These are phyloP conservation scores for Neoboletus subvelutipes DNA, from an alignment of 768 basidiomycete genomes.

Conservation along the genomic window DNA sequence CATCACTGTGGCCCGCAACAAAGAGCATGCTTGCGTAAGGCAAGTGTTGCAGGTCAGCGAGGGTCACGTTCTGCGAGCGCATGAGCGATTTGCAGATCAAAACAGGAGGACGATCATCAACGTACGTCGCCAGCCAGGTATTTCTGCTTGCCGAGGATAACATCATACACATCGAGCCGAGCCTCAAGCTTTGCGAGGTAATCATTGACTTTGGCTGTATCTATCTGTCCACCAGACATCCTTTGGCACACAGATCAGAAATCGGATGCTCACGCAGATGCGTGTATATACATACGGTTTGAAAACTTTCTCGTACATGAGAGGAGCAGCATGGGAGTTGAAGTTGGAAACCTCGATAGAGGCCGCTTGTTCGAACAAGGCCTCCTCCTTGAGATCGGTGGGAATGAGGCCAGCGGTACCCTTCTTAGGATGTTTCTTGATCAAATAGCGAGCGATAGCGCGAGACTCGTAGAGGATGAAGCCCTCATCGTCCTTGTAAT, in stretches of 20 bases:
- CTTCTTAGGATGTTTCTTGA: slow-evolving; percentile 49
- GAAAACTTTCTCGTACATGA: slow-evolving; percentile 51
- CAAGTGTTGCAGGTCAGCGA: slow-evolving; percentile 60
- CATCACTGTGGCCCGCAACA: slow-evolving; percentile 25
- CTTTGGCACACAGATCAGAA: slow-evolving; percentile 8
- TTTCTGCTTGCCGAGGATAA: slow-evolving; percentile 50
- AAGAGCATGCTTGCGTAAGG: slow-evolving; percentile 40
- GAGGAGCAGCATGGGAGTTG: slow-evolving; percentile 37
- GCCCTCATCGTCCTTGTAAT: slow-evolving; percentile 54
- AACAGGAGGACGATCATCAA: neutral
- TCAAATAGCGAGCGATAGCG: slow-evolving; percentile 61
- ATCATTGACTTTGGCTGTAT: slow-evolving; percentile 22
- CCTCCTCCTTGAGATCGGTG: slow-evolving; percentile 33
- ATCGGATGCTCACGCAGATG: neutral
- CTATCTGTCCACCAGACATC: slow-evolving; percentile 19
- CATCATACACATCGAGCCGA: slow-evolving; percentile 52
- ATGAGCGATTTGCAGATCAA: slow-evolving; percentile 1
- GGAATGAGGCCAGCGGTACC: slow-evolving; percentile 52
- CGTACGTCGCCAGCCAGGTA: slow-evolving; percentile 59
- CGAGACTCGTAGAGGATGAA: slow-evolving; percentile 63
- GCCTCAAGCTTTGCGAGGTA: slow-evolving; percentile 21
- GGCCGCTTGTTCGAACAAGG: slow-evolving; percentile 32
- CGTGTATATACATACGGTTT: slow-evolving; percentile 40
- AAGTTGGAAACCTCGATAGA: slow-evolving; percentile 56
- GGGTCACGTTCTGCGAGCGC: slow-evolving; percentile 40